A percentile compares a stretch with the other conserved stretches of the same genome.
Conservation (phyloP, 805 yeast genomes). For the Henningerozyma blattae region DNA sequence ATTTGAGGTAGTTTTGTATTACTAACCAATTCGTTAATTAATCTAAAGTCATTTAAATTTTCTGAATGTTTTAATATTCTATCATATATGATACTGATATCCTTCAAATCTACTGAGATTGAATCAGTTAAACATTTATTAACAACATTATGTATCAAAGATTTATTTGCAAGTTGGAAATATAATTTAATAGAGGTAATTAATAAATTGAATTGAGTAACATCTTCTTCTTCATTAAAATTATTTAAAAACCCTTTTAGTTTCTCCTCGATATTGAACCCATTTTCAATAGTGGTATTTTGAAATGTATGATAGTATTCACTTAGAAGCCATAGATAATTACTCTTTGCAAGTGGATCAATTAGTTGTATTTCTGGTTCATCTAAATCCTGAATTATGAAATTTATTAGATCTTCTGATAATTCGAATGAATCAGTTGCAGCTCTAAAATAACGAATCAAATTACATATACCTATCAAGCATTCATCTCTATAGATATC, state of each 20-base stretch:
- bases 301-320: too few species aligned
- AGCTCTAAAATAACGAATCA: constrained; percentile 51
- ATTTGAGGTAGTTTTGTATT: constrained; percentile 50
- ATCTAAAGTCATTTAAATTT: constrained; percentile 20
- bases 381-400: constrained; percentile 43
- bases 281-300: constrained; percentile 49
- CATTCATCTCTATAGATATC: constrained; percentile 52
- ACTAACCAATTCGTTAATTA: constrained; percentile 20
- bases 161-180: constrained; percentile 30
- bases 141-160: constrained; percentile 44
- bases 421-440: constrained; percentile 18
- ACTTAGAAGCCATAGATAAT: constrained; percentile 59
- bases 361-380: constrained; percentile 36
- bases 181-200: constrained; percentile 51
- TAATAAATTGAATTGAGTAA: constrained; percentile 47
- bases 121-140: constrained; percentile 51
- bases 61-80: constrained; percentile 41
- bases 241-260: constrained; percentile 35
- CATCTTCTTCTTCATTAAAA: constrained; percentile 47
- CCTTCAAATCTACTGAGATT: constrained; percentile 69
- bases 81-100: constrained; percentile 71
- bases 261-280: constrained; percentile 38
- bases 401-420: constrained; percentile 25
- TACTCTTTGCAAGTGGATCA: constrained; percentile 34
- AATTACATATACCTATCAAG: constrained; percentile 47